phyloP scores from a whole-genome alignment of 768 basidiomycete species.

The Tulasnella sp. region DNA sequence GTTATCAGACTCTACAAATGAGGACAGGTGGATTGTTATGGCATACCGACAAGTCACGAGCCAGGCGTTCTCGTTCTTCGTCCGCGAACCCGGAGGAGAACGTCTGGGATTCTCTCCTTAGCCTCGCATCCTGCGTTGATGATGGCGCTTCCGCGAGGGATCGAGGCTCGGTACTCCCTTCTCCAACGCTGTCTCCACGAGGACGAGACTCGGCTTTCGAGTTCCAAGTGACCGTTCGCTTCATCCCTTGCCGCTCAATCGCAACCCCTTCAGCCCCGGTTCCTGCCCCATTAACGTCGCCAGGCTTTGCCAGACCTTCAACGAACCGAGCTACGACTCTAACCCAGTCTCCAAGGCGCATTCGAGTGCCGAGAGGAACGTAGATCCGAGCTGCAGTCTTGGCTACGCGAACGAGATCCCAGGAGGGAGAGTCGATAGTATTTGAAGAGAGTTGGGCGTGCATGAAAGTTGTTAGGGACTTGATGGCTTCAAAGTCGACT shows the following conservation, averaged over 20 bases:
- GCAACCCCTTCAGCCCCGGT: constrained; percentile 22
- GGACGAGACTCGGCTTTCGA: constrained; percentile 22
- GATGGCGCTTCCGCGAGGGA: neutral
- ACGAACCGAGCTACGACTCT: constrained; percentile 66
- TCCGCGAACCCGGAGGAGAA: constrained; percentile 21
- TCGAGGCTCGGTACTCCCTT: neutral
- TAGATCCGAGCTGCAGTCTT: constrained; percentile 76
- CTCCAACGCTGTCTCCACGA: neutral
- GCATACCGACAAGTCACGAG: constrained; percentile 53
- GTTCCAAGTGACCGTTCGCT: constrained; percentile 19
- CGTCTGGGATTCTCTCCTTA: neutral
- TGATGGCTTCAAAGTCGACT: constrained; percentile 53
- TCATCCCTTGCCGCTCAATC: constrained; percentile 30
- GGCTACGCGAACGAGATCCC: constrained; percentile 65
- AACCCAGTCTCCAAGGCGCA: constrained; percentile 79
- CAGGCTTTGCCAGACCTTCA: constrained; percentile 53
- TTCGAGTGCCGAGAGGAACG: constrained; percentile 76
- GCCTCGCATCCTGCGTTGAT: neutral
- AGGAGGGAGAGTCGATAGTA: constrained; percentile 77
- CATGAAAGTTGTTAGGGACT: constrained; percentile 51
- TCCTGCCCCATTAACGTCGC: neutral
- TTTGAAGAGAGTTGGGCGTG: constrained; percentile 64
- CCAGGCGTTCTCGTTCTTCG: constrained; percentile 29
- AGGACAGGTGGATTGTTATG: neutral
- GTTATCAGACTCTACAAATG: neutral